Evolutionary conservation across 192 early-diverging fungal genomes (phyloP).

Genomic region (Coemansia sp.): DNA sequence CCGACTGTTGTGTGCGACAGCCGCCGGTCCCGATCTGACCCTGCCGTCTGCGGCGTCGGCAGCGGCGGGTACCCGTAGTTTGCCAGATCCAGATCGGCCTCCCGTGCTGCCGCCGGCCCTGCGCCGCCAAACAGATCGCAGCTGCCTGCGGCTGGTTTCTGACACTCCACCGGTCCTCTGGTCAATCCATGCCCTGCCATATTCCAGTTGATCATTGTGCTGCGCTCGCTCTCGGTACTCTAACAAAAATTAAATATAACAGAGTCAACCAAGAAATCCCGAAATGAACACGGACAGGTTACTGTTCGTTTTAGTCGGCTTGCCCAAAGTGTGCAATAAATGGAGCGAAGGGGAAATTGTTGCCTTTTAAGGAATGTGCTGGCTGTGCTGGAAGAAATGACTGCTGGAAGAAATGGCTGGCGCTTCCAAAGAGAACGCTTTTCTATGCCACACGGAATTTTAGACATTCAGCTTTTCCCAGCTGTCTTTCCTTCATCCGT

Average conservation of each 20-base stretch:
- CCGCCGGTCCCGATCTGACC: constrained; percentile 17
- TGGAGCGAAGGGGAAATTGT: too few relatives aligned
- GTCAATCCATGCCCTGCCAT: not conserved
- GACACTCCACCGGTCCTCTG: constrained; percentile 1
- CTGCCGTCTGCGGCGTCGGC: constrained; percentile 9
- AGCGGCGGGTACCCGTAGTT: not conserved
- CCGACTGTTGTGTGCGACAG: constrained; percentile 35
- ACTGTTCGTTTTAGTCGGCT: too few relatives aligned
- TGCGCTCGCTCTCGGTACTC: not conserved
- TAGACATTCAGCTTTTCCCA: too few relatives aligned
- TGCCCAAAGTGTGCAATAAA: too few relatives aligned
- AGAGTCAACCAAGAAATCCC: not conserved
- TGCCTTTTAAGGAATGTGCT: too few relatives aligned
- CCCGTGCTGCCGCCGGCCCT: not conserved
- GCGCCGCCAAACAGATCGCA: constrained; percentile 1
- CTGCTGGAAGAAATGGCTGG: too few relatives aligned
- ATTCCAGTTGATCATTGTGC: constrained; percentile 8
- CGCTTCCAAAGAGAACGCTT: too few relatives aligned
- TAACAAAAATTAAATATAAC: not conserved
- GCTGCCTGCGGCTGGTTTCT: not conserved
- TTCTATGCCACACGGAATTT: too few relatives aligned
- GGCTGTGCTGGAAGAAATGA: too few relatives aligned
- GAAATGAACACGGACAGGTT: not conserved
- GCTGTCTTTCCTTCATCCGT: too few relatives aligned
- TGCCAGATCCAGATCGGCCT: not conserved